Evolutionary conservation across 2,329 filamentous ascomycete genomes (phyloP).

Genomic region (Rasamsonia emersonii): DNA sequence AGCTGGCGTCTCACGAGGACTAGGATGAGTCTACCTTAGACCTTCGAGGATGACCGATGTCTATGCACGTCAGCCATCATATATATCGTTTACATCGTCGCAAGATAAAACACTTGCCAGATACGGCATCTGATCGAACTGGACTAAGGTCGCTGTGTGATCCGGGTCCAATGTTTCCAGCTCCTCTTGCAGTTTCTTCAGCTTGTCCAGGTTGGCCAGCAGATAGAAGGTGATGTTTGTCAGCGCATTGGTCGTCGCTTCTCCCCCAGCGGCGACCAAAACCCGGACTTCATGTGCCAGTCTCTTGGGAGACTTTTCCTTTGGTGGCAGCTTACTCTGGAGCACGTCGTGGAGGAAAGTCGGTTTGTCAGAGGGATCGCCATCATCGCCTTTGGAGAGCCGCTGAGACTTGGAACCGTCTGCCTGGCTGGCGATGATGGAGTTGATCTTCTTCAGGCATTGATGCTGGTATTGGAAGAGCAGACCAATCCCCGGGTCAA

Average conservation of each 20-base stretch:
- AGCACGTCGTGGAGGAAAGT: slow-evolving; percentile 26
- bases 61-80: slow-evolving; percentile 8
- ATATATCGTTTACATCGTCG: background rate
- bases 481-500: slow-evolving; percentile 15
- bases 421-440: slow-evolving; percentile 9
- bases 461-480: slow-evolving; percentile 14
- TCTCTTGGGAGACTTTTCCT: slow-evolving; percentile 27
- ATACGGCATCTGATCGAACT: slow-evolving; percentile 22
- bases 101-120: slow-evolving; percentile 13
- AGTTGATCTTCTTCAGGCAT: slow-evolving; percentile 9
- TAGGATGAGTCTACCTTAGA: no score
- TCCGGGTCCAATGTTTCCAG: slow-evolving; percentile 9
- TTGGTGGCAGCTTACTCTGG: slow-evolving; percentile 15
- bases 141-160: slow-evolving; percentile 11
- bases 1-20: no score
- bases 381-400: slow-evolving; percentile 2
- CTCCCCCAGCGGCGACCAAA: slow-evolving; percentile 22
- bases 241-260: slow-evolving; percentile 24
- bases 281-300: slow-evolving; percentile 23
- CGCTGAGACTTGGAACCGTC: no score
- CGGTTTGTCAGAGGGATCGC: background rate
- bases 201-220: slow-evolving; percentile 11
- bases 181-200: slow-evolving; percentile 14
- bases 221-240: slow-evolving; percentile 14
- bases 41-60: slow-evolving; percentile 22